Conservation (phyloP, 2,329 filamentous ascomycete species). For the Escovopsis sp. region DNA sequence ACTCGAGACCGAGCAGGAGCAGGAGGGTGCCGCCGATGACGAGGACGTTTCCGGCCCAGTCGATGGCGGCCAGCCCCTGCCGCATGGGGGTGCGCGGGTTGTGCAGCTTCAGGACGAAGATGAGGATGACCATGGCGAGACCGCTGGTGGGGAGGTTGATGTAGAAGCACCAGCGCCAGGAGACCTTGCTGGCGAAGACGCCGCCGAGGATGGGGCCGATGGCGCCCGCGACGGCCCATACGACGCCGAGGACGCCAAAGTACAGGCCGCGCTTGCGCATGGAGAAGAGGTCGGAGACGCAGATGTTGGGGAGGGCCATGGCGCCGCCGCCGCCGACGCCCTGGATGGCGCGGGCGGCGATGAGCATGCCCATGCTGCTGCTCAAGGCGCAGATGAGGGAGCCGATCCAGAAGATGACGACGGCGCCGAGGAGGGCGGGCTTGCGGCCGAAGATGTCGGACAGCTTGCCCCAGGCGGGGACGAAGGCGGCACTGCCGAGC, state of each 20-base stretch:
- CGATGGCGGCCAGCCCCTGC: constrained; percentile 47
- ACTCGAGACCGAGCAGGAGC: constrained; percentile 74
- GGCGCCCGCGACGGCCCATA: constrained; percentile 51
- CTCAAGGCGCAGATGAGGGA: constrained; percentile 39
- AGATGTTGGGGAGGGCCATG: constrained; percentile 45
- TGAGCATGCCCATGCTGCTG: constrained; percentile 35
- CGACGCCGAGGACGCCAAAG: constrained; percentile 36
- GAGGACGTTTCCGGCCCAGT: constrained; percentile 39
- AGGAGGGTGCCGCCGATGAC: constrained; percentile 71
- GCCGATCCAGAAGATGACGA: constrained; percentile 38
- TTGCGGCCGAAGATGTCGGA: constrained; percentile 46
- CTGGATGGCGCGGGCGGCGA: constrained; percentile 41
- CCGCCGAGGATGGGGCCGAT: constrained; percentile 57
- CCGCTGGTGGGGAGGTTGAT: constrained; percentile 43
- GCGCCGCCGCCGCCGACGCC: constrained; percentile 43
- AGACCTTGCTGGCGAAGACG: constrained; percentile 46
- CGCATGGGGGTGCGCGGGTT: constrained; percentile 49
- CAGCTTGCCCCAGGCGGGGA: constrained; percentile 55
- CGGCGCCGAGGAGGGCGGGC: constrained; percentile 35
- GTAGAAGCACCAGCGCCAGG: constrained; percentile 59
- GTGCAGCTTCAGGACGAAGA: constrained; percentile 54
- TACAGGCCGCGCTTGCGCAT: constrained; percentile 36
- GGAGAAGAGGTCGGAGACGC: constrained; percentile 40
- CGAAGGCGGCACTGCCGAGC: constrained; percentile 51
- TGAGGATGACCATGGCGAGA: constrained; percentile 30